Conservation (phyloP, 2,329 filamentous ascomycete genomes). For the Falciphora oryzae region DNA sequence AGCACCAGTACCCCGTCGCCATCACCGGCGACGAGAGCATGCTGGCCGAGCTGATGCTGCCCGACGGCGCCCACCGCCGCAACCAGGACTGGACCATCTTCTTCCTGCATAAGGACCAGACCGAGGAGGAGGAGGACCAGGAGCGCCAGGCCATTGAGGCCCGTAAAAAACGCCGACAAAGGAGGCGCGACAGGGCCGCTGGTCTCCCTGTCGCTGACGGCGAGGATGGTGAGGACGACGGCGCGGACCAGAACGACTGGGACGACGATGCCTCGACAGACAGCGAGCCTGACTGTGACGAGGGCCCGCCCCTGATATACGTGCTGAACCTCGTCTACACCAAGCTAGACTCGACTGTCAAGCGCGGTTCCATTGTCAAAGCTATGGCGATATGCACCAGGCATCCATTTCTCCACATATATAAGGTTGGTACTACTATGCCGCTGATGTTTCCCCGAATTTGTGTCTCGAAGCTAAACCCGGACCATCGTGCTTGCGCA, state of each 20-base stretch:
- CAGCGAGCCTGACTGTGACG: conserved; percentile 61
- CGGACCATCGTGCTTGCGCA: background rate
- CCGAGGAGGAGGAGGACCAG: conserved; percentile 72
- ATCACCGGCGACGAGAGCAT: conserved; percentile 98
- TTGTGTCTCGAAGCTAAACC: background rate
- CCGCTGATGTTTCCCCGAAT: background rate
- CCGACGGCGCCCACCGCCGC: conserved; percentile 89
- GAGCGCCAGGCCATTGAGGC: conserved; percentile 54
- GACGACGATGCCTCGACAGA: conserved; percentile 50
- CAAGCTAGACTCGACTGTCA: conserved; percentile 89
- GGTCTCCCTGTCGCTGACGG: conserved; percentile 46
- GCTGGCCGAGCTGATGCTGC: conserved; percentile 96
- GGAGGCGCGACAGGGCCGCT: conserved; percentile 44
- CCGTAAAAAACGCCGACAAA: conserved; percentile 44
- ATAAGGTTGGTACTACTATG: conserved; percentile 59
- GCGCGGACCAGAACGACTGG: conserved; percentile 36
- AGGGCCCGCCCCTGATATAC: conserved; percentile 91
- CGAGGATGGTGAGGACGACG: conserved; percentile 45
- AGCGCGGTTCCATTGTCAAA: conserved; percentile 91
- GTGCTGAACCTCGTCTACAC: conserved; percentile 97
- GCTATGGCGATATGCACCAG: conserved; percentile 98
- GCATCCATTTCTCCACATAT: conserved; percentile 96
- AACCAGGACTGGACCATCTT: conserved; percentile 99
- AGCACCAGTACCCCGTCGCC: conserved; percentile 91
- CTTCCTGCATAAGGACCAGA: conserved; percentile 94